Evolutionary conservation across 75 land plant species (phyloP).

Genomic region (Sequoia sempervirens): DNA sequence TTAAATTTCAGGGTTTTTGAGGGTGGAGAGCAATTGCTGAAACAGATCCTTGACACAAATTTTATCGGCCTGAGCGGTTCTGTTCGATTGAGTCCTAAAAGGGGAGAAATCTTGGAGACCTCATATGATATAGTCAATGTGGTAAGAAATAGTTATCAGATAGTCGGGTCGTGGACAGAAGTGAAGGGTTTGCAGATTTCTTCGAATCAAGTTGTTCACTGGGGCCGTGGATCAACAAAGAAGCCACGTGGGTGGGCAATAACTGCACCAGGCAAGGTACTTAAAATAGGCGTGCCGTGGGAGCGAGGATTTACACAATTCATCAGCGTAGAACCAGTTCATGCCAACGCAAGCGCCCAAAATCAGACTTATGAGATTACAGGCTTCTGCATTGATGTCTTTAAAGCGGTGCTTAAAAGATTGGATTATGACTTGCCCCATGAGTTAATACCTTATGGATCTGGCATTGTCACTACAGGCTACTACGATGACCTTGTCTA

Average conservation of each 20-base stretch:
- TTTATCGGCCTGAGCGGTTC: conserved; percentile 11
- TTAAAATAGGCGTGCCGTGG: conserved; percentile 17
- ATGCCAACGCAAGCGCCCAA: too few species aligned
- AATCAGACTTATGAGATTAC: too few species aligned
- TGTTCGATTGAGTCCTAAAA: conserved; percentile 1
- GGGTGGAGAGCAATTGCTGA: conserved; percentile 7
- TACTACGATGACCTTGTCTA: conserved; percentile 25
- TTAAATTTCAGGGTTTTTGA: conserved; percentile 6
- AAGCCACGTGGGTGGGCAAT: neutral
- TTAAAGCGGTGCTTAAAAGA: conserved; percentile 20
- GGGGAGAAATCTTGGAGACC: conserved; percentile 1
- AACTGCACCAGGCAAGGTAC: neutral
- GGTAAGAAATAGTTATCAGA: neutral
- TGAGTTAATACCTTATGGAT: conserved; percentile 2
- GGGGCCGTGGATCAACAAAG: neutral
- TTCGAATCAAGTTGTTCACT: neutral
- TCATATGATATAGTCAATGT: conserved; percentile 18
- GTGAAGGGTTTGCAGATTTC: neutral
- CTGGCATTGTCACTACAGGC: conserved; percentile 9
- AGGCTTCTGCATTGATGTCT: conserved; percentile 14
- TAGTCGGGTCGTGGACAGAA: too few species aligned
- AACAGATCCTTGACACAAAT: conserved; percentile 13
- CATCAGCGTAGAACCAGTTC: neutral
- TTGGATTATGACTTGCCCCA: conserved; percentile 22
- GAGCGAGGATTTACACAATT: conserved; percentile 19